Evolutionary conservation across 2,329 filamentous ascomycete genomes (phyloP).

Genomic region (Botryotinia calthae): DNA sequence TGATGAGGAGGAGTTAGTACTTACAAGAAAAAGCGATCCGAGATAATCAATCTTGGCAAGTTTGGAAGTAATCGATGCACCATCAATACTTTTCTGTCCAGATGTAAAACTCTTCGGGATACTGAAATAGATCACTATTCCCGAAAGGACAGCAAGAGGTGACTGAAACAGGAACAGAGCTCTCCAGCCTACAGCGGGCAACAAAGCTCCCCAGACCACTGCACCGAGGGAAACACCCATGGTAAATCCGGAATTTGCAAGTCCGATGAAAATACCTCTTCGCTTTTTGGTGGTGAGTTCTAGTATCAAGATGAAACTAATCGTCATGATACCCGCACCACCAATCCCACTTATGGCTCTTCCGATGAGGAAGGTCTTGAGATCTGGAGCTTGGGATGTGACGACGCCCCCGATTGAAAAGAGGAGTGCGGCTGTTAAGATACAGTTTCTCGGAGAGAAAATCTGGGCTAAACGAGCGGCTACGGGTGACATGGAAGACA

Average conservation of each 20-base stretch:
- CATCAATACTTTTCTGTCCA: constrained; percentile 39
- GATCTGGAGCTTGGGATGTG: constrained; percentile 58
- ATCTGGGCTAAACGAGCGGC: constrained; percentile 70
- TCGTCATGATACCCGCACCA: constrained; percentile 68
- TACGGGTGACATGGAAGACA: constrained; percentile 62
- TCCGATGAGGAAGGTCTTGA: constrained; percentile 65
- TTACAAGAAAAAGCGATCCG: constrained; percentile 64
- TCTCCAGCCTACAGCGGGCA: constrained; percentile 67
- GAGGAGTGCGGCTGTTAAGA: constrained; percentile 58
- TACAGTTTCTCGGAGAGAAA: constrained; percentile 66
- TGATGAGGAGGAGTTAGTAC: constrained; percentile 26
- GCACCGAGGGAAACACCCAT: constrained; percentile 69
- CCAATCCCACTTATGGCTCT: constrained; percentile 67
- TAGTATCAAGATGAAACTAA: constrained; percentile 73
- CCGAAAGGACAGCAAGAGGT: constrained; percentile 60
- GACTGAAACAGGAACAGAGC: constrained; percentile 71
- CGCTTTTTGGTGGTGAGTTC: constrained; percentile 66
- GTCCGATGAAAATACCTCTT: constrained; percentile 70
- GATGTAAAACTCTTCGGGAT: constrained; percentile 53
- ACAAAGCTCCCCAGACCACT: constrained; percentile 64
- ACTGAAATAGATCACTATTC: constrained; percentile 60
- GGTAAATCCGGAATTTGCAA: constrained; percentile 72
- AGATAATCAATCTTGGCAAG: constrained; percentile 70
- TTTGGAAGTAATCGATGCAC: constrained; percentile 48
- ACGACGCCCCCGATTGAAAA: constrained; percentile 62